Percentiles rank a stretch among this genome's conserved stretches.
Evolutionary conservation across 1,139 yeast genomes (phyloP).

Genomic region (Scheffersomyces lignicola): DNA sequence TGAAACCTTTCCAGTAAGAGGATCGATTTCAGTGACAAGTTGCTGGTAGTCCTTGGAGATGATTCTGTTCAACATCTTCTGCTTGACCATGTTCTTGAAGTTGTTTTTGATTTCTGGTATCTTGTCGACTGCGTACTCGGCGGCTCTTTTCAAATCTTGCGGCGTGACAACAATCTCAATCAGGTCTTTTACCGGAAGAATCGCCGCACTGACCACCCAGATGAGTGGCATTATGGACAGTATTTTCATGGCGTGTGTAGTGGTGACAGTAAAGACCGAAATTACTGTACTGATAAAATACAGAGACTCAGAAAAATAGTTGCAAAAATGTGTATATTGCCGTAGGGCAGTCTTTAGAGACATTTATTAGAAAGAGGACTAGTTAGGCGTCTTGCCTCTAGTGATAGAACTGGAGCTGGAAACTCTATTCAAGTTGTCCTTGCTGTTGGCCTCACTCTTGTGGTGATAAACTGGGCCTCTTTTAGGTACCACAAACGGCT

Average conservation of each 20-base stretch:
- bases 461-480: constrained; percentile 15
- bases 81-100: constrained; percentile 40
- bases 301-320: too few species aligned
- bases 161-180: constrained; percentile 25
- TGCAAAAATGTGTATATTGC: constrained; percentile 6
- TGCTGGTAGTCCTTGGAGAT: constrained; percentile 15
- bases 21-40: constrained; percentile 3
- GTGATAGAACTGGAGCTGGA: constrained; percentile 20
- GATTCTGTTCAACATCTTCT: constrained; percentile 16
- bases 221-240: too few species aligned
- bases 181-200: constrained; percentile 16
- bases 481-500: constrained; percentile 38
- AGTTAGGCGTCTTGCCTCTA: constrained; percentile 11
- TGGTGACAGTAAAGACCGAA: too few species aligned
- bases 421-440: constrained; percentile 28
- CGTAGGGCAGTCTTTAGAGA: too few species aligned
- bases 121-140: constrained; percentile 20
- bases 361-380: too few species aligned
- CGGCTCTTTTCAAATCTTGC: constrained; percentile 24
- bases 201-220: too few species aligned
- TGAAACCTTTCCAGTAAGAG: constrained; percentile 1
- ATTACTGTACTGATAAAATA: too few species aligned
- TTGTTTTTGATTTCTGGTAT: constrained; percentile 20
- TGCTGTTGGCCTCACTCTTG: constrained; percentile 25
- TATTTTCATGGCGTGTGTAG: too few species aligned